Percentiles rank a stretch among this genome's conserved stretches.
Evolutionary conservation across 345 rosid genomes (phyloP).

Genomic region (Euphorbia lathyris): DNA sequence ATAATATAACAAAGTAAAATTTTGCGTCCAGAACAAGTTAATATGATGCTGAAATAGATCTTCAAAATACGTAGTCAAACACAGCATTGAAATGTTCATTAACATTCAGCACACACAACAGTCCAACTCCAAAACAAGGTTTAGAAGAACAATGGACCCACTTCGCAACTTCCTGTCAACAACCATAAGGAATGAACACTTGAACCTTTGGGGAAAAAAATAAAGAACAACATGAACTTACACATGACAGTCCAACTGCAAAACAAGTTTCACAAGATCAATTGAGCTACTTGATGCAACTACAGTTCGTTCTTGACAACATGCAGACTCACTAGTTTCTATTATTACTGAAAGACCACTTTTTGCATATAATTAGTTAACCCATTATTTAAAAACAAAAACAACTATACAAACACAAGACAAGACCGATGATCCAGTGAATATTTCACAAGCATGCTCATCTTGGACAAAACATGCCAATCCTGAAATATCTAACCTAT

Average conservation of each 20-base stretch:
- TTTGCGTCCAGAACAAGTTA: not conserved
- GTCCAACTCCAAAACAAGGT: not conserved
- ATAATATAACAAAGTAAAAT: not conserved
- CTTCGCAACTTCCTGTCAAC: not conserved
- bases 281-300: not conserved
- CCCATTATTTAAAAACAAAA: not conserved
- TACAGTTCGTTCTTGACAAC: not conserved
- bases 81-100: not conserved
- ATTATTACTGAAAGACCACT: not conserved
- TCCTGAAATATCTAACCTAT: not conserved
- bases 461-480: not conserved
- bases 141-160: not conserved
- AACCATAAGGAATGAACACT: not conserved
- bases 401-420: not conserved
- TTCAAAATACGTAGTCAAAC: not conserved
- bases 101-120: not conserved
- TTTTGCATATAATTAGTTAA: not conserved
- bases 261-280: no score
- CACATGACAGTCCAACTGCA: no score
- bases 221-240: not conserved
- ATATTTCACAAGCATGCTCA: not conserved
- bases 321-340: not conserved
- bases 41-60: not conserved
- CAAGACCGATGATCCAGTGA: not conserved
- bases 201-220: not conserved